Evolutionary conservation across 2,329 filamentous ascomycete species (phyloP), one percentile per base, ranked within the genome.

Genomic region (Dactylellina haptotyla): DNA sequence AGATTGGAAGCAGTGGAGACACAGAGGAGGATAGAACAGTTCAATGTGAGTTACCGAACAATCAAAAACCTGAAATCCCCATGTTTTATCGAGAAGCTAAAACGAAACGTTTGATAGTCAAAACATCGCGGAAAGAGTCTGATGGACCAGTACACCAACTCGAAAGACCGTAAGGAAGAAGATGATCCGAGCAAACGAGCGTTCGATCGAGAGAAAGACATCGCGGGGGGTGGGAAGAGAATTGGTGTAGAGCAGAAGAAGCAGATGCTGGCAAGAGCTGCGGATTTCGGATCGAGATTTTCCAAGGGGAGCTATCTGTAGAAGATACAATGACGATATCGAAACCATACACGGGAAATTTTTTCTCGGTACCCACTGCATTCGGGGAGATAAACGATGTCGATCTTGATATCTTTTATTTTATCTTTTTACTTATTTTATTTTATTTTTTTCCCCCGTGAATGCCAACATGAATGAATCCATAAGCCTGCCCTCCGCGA

Each of bases 151-250:
- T 86, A 89, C 77, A 84, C 85, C 58, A 80, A 81, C 71, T 82
- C 80, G 20, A 81, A 80, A 37, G 82, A 79, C 4, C 83, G 85
- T 16, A 87, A 89, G 75, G 87, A 92, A 75, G 91, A 95, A 20
- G 94, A 97, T 81, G 93, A 98, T 79, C 94, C 95, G 0, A 97
- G 92, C 80, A 90, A 90, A 81, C 85, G 94, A 73, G 90, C 87
- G 0, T 98, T 98, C 81, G 92, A 97, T 82, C 86, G 88, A 75
- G 92, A 97, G 80, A 98, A 97, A 83, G 95, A 98, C 80, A 97
- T 98, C 87, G 90, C 87, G 39, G 82, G 91, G 1, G 89, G 89
- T 6, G 53, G 51, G 43, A 87, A 87, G 16, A 88, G 87, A 78
- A 87, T 97, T 59, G 90, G 88, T 25, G 84, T 88, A 76, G 85